These are phyloP conservation scores for Scheffersomyces insectosa DNA, from an alignment of 1,139 yeast species.

Conservation along the genomic window DNA sequence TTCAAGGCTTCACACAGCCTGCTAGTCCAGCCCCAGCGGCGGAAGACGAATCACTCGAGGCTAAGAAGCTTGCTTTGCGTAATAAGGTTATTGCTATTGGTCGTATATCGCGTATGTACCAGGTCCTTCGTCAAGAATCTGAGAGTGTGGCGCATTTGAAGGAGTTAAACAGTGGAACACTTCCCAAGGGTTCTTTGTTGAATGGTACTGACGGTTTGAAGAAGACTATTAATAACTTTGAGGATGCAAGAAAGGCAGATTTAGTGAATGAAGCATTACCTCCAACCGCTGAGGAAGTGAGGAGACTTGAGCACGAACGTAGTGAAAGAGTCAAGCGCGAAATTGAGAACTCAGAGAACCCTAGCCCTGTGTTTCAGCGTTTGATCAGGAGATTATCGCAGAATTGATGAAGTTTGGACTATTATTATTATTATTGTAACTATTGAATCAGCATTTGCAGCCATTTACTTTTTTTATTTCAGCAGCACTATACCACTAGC, in stretches of 20 bases:
- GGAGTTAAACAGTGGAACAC: constrained; percentile 58
- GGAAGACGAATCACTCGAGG: constrained; percentile 34
- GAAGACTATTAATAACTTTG: constrained; percentile 70
- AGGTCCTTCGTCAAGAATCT: constrained; percentile 83
- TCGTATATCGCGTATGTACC: constrained; percentile 90
- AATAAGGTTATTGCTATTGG: constrained; percentile 95
- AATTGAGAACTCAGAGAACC: constrained; percentile 31
- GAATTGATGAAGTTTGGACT: constrained; percentile 6
- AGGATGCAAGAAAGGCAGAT: constrained; percentile 84
- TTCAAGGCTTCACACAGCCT: constrained; percentile 1
- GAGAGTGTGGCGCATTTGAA: constrained; percentile 85
- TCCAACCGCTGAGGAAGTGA: constrained; percentile 66
- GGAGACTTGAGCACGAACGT: constrained; percentile 47
- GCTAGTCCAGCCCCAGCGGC: constrained; percentile 3
- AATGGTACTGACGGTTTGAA: constrained; percentile 82
- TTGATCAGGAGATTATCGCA: constrained; percentile 44
- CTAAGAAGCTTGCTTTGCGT: constrained; percentile 64
- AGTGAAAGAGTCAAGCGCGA: constrained; percentile 42
- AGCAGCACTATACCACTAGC: no score
- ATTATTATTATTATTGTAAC: no score
- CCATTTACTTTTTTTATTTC: no score
- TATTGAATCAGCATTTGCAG: no score
- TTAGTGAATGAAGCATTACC: constrained; percentile 85
- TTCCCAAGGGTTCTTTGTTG: constrained; percentile 87
- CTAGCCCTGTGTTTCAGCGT: constrained; percentile 43